Base-by-base conservation (phyloP, 2,329 filamentous ascomycete genomes). In the Aspergillus fumigatus region DNA sequence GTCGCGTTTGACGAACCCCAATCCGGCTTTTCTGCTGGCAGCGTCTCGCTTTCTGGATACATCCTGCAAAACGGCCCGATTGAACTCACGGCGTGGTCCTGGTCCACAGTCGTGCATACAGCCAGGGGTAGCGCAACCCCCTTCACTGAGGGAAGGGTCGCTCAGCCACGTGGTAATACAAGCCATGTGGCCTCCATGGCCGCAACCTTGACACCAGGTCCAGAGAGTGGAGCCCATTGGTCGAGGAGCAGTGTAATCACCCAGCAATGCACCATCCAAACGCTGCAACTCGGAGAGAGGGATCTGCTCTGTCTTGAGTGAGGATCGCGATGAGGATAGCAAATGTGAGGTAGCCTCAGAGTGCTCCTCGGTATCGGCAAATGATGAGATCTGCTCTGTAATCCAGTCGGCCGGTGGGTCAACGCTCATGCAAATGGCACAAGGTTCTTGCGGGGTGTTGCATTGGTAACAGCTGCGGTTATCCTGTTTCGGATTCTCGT, bases 21-120 rank as follows among this genome's bases (percentile, higher is more conserved):
- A 60, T 17, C 70, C 72, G 4, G 68, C 60, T 51, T 71, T 71
- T 50, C 70, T 70, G 45, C 69, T 68, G 7, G 67, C 64, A 14
- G 67, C 67, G 54, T 68, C 69, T 40, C 67, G 66, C 48, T 70
- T 67, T 58, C 71, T 70, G 38, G 67, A 67, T 58, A 75, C 68
- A 32, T 68, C 62, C 26, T 67, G 64, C 29, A 70, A 52, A 40
- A 67, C 53, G 49, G 68, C 62, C 32, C 76, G 71, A 54, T 77
- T 73, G 35, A 71, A 59, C 48, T 78, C 71, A 45, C 78, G 72
- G 51, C 76, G 71, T 4, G 73, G 73, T 11, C 82, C 82, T 2
- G 78, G 76, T 1, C 79, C 79, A 61, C 84, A 87, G 64, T 85
- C 82, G 63, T 84, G 85, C 53, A 80, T 71, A 67, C 84, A 87